phyloP scores from a whole-genome alignment of 1,139 yeast genomes.

The Yamadazyma trypodendri region DNA sequence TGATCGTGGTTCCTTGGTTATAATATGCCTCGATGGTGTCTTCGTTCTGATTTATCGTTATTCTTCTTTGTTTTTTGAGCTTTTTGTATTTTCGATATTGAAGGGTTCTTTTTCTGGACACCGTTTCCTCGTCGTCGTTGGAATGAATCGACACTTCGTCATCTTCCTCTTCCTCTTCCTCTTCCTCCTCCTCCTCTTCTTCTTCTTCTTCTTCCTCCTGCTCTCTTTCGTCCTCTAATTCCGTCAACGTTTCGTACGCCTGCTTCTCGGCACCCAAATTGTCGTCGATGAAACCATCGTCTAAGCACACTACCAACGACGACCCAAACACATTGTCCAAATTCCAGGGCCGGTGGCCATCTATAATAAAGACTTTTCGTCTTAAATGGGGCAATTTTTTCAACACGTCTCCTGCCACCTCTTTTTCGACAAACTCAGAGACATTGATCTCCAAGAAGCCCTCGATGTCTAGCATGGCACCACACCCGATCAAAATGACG shows the following conservation, averaged over 20 bases:
- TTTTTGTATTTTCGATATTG: constrained; percentile 27
- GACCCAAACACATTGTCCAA: constrained; percentile 89
- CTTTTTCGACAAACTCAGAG: constrained; percentile 32
- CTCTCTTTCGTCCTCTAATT: constrained; percentile 26
- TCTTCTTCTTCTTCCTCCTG: constrained; percentile 24
- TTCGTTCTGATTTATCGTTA: constrained; percentile 46
- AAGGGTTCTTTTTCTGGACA: constrained; percentile 30
- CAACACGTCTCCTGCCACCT: constrained; percentile 9
- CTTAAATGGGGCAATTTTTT: constrained; percentile 13
- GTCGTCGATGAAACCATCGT: constrained; percentile 75
- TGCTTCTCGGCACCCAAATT: constrained; percentile 50
- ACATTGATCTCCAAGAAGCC: constrained; percentile 69
- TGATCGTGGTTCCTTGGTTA: constrained; percentile 75
- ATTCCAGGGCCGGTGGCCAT: constrained; percentile 96
- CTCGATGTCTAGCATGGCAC: constrained; percentile 90
- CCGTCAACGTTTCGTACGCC: constrained; percentile 53
- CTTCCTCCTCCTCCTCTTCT: constrained; percentile 26
- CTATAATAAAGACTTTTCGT: constrained; percentile 68
- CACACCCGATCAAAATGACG: constrained; percentile 85
- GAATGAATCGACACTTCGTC: constrained; percentile 24
- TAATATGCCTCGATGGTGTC: constrained; percentile 72
- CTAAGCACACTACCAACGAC: constrained; percentile 75
- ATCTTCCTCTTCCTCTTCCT: constrained; percentile 52
- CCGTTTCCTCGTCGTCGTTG: constrained; percentile 35
- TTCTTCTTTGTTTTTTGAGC: constrained; percentile 30